phyloP scores from a whole-genome alignment of 2,329 filamentous ascomycete species.

The Cordyceps cicadae region DNA sequence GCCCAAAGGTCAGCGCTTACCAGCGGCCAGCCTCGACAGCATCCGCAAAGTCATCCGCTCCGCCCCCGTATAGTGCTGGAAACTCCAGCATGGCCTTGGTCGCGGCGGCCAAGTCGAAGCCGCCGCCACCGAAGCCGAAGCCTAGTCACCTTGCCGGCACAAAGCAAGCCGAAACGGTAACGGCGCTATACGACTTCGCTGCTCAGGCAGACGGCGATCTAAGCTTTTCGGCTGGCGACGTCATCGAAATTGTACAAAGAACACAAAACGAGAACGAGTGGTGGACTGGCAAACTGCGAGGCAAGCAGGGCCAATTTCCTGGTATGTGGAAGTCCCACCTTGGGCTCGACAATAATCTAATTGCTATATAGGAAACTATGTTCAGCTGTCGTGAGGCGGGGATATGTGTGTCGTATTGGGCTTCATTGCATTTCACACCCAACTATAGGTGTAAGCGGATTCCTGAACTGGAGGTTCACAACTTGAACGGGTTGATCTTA shows the following conservation, averaged over 20 bases:
- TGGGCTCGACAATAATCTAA: conserved; percentile 18
- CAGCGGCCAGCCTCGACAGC: conserved; percentile 29
- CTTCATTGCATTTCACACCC: background rate
- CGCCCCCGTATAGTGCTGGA: conserved; percentile 61
- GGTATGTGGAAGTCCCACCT: conserved; percentile 47
- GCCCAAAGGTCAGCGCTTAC: conserved; percentile 26
- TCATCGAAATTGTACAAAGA: conserved; percentile 77
- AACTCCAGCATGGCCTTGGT: conserved; percentile 35
- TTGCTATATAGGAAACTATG: conserved; percentile 10
- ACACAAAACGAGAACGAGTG: conserved; percentile 94
- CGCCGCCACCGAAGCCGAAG: conserved; percentile 69
- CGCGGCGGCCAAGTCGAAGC: conserved; percentile 55
- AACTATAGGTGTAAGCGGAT: background rate
- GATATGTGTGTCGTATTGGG: background rate
- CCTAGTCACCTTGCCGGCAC: conserved; percentile 61
- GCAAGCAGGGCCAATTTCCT: conserved; percentile 85
- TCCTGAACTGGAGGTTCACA: background rate
- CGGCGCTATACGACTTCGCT: conserved; percentile 91
- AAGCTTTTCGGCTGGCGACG: conserved; percentile 79
- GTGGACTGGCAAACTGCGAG: conserved; percentile 81
- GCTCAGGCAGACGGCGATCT: conserved; percentile 92
- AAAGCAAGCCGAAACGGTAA: conserved; percentile 67
- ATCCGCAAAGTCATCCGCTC: conserved; percentile 46
- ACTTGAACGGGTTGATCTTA: background rate
- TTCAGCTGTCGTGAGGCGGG: background rate